These are phyloP conservation scores for Cucurbita maxima DNA, from an alignment of 306 rosid genomes.

Conservation along the genomic window DNA sequence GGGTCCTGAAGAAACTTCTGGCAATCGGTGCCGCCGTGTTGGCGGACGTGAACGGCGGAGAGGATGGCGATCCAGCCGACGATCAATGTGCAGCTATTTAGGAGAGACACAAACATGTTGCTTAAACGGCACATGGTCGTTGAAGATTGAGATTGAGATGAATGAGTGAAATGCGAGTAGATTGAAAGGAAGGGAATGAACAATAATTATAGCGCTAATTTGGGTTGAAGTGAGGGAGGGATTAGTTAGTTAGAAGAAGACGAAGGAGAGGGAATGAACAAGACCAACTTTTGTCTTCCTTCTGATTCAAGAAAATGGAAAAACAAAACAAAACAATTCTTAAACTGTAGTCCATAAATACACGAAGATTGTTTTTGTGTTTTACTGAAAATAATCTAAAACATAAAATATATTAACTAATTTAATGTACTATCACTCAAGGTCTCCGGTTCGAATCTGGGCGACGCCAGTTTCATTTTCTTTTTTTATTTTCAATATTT, in stretches of 20 bases:
- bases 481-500: too few species aligned
- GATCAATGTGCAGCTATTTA: slow-evolving; percentile 34
- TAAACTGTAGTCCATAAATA: too few species aligned
- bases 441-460: slow-evolving; percentile 27
- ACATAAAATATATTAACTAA: too few species aligned
- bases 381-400: too few species aligned
- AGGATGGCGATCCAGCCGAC: slow-evolving; percentile 33
- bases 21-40: slow-evolving; percentile 38
- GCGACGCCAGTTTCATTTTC: neutral
- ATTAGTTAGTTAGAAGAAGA: neutral
- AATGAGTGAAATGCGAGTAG: too few species aligned
- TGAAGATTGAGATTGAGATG: too few species aligned
- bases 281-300: neutral
- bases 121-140: slow-evolving; percentile 35
- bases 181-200: neutral
- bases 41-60: slow-evolving; percentile 20
- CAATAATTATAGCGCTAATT: too few species aligned
- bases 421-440: slow-evolving; percentile 27
- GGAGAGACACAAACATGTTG: slow-evolving; percentile 43
- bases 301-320: neutral
- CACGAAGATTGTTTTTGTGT: too few species aligned
- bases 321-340: too few species aligned
- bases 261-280: neutral
- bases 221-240: neutral
- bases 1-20: slow-evolving; percentile 43